Evolutionary conservation across 1,139 yeast species (phyloP), one percentile per base, ranked within the genome.

Genomic region (Fermentozyma sake): DNA sequence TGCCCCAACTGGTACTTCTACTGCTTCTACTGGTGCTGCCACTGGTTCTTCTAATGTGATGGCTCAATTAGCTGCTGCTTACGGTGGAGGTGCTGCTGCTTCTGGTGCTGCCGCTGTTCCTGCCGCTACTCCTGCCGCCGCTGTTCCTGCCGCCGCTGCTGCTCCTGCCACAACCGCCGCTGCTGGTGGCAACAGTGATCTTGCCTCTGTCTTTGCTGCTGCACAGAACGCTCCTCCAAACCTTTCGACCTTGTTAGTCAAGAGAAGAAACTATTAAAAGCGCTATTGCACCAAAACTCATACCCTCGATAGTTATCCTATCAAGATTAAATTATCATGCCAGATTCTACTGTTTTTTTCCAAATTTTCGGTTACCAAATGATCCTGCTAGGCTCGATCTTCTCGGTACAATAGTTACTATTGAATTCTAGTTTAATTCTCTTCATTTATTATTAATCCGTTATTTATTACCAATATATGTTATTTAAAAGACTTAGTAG

Each of bases 31-130:
- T 16, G 18, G 41, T 18, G 24, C 30, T 13, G 27, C 29, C 16
- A 20, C 28, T 18, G 25, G 13, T 13, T 24, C 24, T 18, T 29
- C 22, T 19, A 22, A 44, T 13, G 22, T 43, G 22, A 25, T 54
- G 23, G 31, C 48, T 25, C 31, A 41, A 12, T 20, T 46, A 8
- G 24, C 46, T 18, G 24, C 44, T 23, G 23, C 49, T 23, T 26
- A 50, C 16, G 28, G 52, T 26, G 36, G 50, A 21, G 29, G 54
- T 18, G 37, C 52, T 16, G 33, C 47, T 20, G 31, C 47, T 20
- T 21, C 52, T 17, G 27, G 41, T 24, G 27, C 39, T 23, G 33
- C 44, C 21, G 28, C 50, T 22, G 24, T 42, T 28, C 8, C 33
- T 19, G 18, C 30, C 20, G 20, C 30, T 22, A 29, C 37, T 4